Evolutionary conservation across 805 yeast genomes (phyloP), one percentile per base, ranked within the genome.

Genomic region (Wickerhamomyces mucosus): DNA sequence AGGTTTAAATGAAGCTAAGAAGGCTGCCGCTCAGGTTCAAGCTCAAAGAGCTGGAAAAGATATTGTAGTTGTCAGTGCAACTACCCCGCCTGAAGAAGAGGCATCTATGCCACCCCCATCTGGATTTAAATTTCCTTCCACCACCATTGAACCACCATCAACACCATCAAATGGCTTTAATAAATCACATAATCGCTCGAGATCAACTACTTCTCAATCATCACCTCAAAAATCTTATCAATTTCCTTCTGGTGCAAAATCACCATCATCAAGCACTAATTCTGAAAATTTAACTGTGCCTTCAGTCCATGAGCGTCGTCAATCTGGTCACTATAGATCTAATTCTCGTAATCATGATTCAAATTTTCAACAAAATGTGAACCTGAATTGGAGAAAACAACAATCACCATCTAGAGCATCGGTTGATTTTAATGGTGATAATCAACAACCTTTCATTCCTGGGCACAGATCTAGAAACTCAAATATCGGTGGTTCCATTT

Each of bases 21-120:
- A 78, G 44, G 96, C 96, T 6, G 98, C 98, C n/a, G 96, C 96
- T 5, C 78, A 77, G 43, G 88, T 77, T 23, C 85, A 78, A 50
- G 78, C 80, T 3, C 92, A 84, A 52, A 69, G 86, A 54, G 56
- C 48, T 3, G 51, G 52, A 6, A 45, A 37, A 30, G 49, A 40
- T 1, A 31, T 39, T 11, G 41, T 32, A 30, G 41, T 22, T 16
- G 27, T 23, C 26, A 32, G 38, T 22, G 12, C 27, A 11, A 31
- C 31, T 27, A 11, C 48, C 6, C 33, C 44, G 24, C 26, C 36
- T 13, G 24, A 31, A 13, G 21, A 15, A 11, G 16, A n/a, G n/a
- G 13, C 26, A 6, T 13, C 36, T 5, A 38, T 36, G 42, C 45
- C 45, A 15, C 55, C 61, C 9, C 50, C 61, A 15, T 63, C 65